Evolutionary conservation across 176 grass and related monocot species (phyloP), one percentile per base, ranked within the genome.

Genomic region (Juncus effusus): DNA sequence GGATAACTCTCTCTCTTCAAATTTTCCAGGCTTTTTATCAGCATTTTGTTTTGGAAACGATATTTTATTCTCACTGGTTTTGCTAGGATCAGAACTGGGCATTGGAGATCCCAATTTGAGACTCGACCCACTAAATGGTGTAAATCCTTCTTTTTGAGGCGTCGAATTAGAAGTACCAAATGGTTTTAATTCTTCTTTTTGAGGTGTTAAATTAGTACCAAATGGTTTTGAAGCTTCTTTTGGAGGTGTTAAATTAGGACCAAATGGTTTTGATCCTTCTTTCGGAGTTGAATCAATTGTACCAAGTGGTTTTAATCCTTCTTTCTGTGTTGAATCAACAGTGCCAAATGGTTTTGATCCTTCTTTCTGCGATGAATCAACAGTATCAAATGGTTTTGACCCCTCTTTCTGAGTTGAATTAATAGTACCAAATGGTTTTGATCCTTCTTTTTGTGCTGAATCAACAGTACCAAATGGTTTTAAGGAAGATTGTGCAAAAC

Each of bases 371-470:
- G 56, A 65, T 68, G 38, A 82, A 79, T 59, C 57, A 5, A 70
- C 15, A 11, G 9, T 61, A 74, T 41, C 74, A 47, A 47, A 47
- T 47, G 44, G 44, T 47, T 47, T 47, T 47, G 44, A 47, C 37
- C 64, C 80, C 42, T 65, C 66, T 65, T 38, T 83, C 36, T 52
- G 62, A 66, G 10, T 45, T 74, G 61, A 51, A 65, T 36, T 35
- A 57, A 57, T 7, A 45, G 40, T 58, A 72, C 62, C 65, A 71
- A 76, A 73, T 54, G 42, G 16, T 69, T 77, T 86, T 60, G 62
- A 51, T 80, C 72, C 82, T 65, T 79, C 51, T 59, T 76, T 66
- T 82, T 90, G 71, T 36, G 61, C 67, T 67, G 19, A 82, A 79
- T 59, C 51, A 8, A 70, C 14, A 11, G 13, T 56, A 77, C 51